Base-by-base conservation (phyloP, 495 filamentous ascomycete genomes). In the Penicillium turbatum region DNA sequence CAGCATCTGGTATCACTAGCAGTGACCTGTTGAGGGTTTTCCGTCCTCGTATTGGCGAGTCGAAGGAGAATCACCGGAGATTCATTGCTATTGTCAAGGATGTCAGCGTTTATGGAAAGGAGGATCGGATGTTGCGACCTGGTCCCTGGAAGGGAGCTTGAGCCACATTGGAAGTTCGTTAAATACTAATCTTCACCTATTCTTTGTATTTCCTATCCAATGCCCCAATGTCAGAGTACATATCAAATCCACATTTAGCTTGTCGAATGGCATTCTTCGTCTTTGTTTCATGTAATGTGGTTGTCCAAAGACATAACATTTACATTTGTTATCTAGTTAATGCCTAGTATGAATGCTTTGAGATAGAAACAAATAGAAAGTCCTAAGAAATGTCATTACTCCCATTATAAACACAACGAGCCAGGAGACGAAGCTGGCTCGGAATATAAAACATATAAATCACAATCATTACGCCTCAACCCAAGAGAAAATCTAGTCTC, bases 1-100 rank as follows among this genome's bases (percentile, higher is more conserved):
- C 87, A 1, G 69, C 76, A 6, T 74, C 76, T n/a, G 89, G 89
- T 29, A 86, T 92, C 42, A 69, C 75, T 2, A 83, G 90, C 44
- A 73, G 70, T 24, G 74, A 78, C 2, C 68, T 93, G 13, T 68
- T 90, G 21, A 78, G 71, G 15, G 70, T 73, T 12, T 93, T 92
- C 69, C 75, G 79, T 11, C 67, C 71, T 35, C 79, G 84, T 11
- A 72, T 88, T 37, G 80, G 80, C 4, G 74, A 72, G 29, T 71
- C 68, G 5, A 70, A 70, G 50, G 73, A 74, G 19, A 75, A 75
- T 31, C 72, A 75, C 34, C 63, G 67, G 11, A 60, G 61, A 21
- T 77, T 77, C 48, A 76, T 76, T 32, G 70, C 67, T 8, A 75
- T 77, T 46, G 74, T 77, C 38, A 75, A 75, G 56, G 72, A 75